A percentile compares a stretch with the other conserved stretches of the same genome.
These are phyloP conservation scores for Oryza australiensis DNA, from an alignment of 176 grass and related monocot species.

Conservation along the genomic window DNA sequence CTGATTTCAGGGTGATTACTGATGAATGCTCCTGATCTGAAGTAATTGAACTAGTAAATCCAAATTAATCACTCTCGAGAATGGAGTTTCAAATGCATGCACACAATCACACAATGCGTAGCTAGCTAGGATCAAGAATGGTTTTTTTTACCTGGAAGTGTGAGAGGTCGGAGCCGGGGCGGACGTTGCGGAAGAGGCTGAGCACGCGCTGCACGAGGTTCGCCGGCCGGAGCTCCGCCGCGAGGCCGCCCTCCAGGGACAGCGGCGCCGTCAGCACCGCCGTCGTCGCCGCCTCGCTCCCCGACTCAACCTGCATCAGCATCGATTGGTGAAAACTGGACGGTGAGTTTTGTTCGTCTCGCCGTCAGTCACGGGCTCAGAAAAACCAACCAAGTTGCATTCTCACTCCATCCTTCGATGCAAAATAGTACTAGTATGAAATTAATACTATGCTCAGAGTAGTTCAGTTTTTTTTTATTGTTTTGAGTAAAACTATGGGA, in stretches of 20 bases:
- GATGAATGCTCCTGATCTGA: not conserved
- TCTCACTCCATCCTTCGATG: not conserved
- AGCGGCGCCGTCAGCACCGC: slow-evolving; percentile 71
- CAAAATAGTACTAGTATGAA: not conserved
- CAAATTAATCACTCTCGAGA: slow-evolving; percentile 9
- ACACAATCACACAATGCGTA: not conserved
- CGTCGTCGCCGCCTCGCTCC: not conserved
- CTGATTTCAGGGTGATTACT: not conserved
- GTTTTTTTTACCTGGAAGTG: slow-evolving; percentile 60
- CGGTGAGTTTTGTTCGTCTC: not conserved
- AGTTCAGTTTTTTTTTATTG: too few relatives aligned
- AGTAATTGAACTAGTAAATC: not conserved
- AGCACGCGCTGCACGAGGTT: slow-evolving; percentile 65
- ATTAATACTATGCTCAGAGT: not conserved
- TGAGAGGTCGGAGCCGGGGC: slow-evolving; percentile 80
- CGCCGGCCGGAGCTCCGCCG: slow-evolving; percentile 59
- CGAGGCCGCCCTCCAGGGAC: slow-evolving; percentile 70
- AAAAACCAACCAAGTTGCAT: not conserved
- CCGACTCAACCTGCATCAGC: slow-evolving; percentile 38
- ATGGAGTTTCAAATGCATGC: slow-evolving; percentile 1
- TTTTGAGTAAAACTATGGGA: not conserved
- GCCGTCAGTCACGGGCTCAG: not conserved
- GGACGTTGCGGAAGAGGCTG: slow-evolving; percentile 80
- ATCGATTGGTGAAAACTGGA: not conserved
- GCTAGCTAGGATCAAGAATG: not conserved